Base-by-base conservation (phyloP, 108 stramenopile genomes). In the Thalassiosira profunda region DNA sequence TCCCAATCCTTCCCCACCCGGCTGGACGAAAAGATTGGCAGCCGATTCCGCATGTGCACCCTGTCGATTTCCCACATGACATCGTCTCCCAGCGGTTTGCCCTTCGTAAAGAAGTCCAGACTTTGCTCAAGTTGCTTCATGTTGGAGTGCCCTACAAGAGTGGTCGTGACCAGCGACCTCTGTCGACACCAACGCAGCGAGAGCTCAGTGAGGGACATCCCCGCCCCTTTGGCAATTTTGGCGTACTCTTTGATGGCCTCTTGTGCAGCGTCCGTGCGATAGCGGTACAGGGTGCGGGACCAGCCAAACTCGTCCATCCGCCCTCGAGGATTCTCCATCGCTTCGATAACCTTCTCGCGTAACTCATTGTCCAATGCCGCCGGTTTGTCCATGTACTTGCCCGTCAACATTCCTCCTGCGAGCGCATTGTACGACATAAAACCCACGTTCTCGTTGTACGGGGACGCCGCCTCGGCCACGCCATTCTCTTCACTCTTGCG, bases 341-440 rank as follows among this genome's bases (percentile, higher is more conserved):
- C 87, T 29, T 76, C 62, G 9, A 64, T 63, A 3, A 66, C 41
- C 37, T 40, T 57, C 1, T 49, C 46, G 4, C 88, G 84, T 12
- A 80, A 84, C 10, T 48, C 59, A 46, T 80, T 76, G 42, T 96
- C 94, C 47, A 93, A 21, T 26, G 92, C 92, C 11, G 92, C 84
- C 7, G 91, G 92, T 8, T 79, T 64, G 34, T 84, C 70, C 42
- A 83, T 59, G 69, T 96, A 96, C 63, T 96, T 96, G 0, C 95
- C 95, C 2, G 92, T 96, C 12, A 96, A 65, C 88, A 96, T 87
- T 1, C 96, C 96, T 12, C 96, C 96, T 0, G 93, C 96, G 4
- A 96, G 72, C 4, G 89, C 88, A 64, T 94, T 96, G 79, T 93
- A 96, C 0, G 91, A 71, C 89, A 93, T 89, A 79, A 95, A 95